Conservation (phyloP, 129 eudicot genomes). For the Escallonia rubra region DNA sequence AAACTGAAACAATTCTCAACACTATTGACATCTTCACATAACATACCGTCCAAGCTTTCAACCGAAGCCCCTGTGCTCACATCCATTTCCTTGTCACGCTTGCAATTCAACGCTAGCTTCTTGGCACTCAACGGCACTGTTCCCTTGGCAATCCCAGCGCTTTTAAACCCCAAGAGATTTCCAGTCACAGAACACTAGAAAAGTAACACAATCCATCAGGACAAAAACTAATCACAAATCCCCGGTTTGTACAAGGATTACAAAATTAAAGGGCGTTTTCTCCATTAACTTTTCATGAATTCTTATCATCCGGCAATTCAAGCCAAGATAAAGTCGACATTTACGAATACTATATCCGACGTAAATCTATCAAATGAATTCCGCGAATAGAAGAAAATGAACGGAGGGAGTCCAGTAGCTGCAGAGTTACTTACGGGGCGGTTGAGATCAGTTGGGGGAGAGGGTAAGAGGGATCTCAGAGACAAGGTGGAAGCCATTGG, state of each 20-base stretch:
- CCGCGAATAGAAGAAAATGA: too few species aligned
- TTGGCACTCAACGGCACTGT: slow-evolving; percentile 11
- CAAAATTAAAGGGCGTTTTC: too few species aligned
- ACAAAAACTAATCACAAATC: neutral
- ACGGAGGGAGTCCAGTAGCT: neutral
- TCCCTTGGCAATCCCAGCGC: slow-evolving; percentile 5
- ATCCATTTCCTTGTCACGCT: slow-evolving; percentile 62
- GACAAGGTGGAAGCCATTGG: slow-evolving; percentile 40
- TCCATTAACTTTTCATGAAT: too few species aligned
- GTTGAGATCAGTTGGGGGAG: slow-evolving; percentile 22
- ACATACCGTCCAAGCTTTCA: slow-evolving; percentile 45
- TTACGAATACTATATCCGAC: too few species aligned
- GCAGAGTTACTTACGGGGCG: slow-evolving; percentile 20
- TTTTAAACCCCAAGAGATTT: slow-evolving; percentile 19
- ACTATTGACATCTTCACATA: neutral
- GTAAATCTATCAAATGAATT: too few species aligned
- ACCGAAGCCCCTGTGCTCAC: slow-evolving; percentile 41
- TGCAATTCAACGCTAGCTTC: slow-evolving; percentile 48
- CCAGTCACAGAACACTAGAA: slow-evolving; percentile 25
- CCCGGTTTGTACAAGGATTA: neutral
- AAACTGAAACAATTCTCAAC: neutral
- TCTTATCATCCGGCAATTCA: too few species aligned
- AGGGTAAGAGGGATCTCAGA: slow-evolving; percentile 29
- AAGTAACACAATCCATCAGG: slow-evolving; percentile 1
- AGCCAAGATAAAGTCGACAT: too few species aligned